phyloP scores from a whole-genome alignment of 768 basidiomycete genomes.

The Leccinellum luteum region DNA sequence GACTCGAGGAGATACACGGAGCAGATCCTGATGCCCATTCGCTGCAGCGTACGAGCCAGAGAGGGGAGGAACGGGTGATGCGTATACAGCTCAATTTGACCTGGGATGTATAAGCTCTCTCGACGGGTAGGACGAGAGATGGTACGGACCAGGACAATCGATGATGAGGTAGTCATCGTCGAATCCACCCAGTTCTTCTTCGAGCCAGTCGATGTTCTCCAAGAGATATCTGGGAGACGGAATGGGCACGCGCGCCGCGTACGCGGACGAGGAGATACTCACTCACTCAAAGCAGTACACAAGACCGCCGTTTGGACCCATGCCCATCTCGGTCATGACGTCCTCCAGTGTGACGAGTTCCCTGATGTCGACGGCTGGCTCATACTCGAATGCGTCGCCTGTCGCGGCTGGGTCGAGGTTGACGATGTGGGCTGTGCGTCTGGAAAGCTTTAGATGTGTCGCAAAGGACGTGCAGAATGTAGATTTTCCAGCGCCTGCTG shows the following conservation, averaged over 20 bases:
- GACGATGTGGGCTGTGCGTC: constrained; percentile 85
- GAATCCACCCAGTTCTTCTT: constrained; percentile 91
- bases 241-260: background rate
- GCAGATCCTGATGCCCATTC: constrained; percentile 82
- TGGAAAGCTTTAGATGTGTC: constrained; percentile 81
- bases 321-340: constrained; percentile 92
- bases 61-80: constrained; percentile 96
- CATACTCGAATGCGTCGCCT: constrained; percentile 83
- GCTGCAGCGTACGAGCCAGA: constrained; percentile 71
- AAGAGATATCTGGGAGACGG: constrained; percentile 74
- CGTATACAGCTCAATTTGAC: constrained; percentile 98
- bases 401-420: constrained; percentile 96
- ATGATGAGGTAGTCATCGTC: constrained; percentile 95
- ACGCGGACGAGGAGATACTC: constrained; percentile 35
- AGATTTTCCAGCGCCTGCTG: constrained; percentile 96
- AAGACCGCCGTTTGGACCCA: constrained; percentile 96
- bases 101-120: constrained; percentile 37
- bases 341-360: constrained; percentile 91
- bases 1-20: constrained; percentile 94
- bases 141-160: constrained; percentile 76
- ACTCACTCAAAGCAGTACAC: constrained; percentile 99
- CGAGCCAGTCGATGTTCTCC: constrained; percentile 98
- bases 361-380: constrained; percentile 90
- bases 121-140: background rate
- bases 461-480: constrained; percentile 89